Percentiles rank a stretch among this genome's conserved stretches.
phyloP scores from a whole-genome alignment of 176 grass and related monocot species.

The Ampelocalamus luodianensis region DNA sequence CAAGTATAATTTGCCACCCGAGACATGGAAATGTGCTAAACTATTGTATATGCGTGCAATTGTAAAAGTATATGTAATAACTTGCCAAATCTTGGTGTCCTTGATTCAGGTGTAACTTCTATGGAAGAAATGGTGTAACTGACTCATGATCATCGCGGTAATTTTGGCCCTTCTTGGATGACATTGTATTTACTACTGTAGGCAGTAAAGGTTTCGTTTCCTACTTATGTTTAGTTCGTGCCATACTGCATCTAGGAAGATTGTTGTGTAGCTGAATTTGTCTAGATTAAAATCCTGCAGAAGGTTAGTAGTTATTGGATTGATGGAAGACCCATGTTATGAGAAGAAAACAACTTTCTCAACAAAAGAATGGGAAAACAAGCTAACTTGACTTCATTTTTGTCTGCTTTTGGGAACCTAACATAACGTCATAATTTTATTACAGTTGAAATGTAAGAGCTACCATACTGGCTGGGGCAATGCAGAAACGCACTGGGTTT shows the following conservation, averaged over 20 bases:
- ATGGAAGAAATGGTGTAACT: constrained; percentile 9
- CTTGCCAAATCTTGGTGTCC: constrained; percentile 1
- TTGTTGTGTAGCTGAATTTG: constrained; percentile 11
- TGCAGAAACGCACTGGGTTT: too few relatives aligned
- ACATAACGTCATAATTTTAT: too few relatives aligned
- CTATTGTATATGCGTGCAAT: neutral
- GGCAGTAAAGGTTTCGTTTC: constrained; percentile 14
- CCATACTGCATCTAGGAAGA: constrained; percentile 17
- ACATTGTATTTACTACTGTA: neutral
- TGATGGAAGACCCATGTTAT: neutral
- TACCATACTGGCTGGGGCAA: too few relatives aligned
- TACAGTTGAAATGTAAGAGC: too few relatives aligned
- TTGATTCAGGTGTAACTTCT: constrained; percentile 39
- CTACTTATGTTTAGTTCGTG: constrained; percentile 15
- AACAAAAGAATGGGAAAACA: too few relatives aligned
- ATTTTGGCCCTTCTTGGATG: neutral
- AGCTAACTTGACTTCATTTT: too few relatives aligned
- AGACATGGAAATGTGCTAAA: neutral
- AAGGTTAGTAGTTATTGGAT: neutral
- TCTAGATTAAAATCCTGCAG: constrained; percentile 33
- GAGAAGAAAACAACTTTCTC: too few relatives aligned
- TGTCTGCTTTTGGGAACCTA: too few relatives aligned
- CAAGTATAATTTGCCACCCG: neutral
- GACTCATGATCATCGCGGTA: neutral
- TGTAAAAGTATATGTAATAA: constrained; percentile 5